Base-by-base conservation (phyloP, 2,329 filamentous ascomycete genomes). In the Beauveria sp. region DNA sequence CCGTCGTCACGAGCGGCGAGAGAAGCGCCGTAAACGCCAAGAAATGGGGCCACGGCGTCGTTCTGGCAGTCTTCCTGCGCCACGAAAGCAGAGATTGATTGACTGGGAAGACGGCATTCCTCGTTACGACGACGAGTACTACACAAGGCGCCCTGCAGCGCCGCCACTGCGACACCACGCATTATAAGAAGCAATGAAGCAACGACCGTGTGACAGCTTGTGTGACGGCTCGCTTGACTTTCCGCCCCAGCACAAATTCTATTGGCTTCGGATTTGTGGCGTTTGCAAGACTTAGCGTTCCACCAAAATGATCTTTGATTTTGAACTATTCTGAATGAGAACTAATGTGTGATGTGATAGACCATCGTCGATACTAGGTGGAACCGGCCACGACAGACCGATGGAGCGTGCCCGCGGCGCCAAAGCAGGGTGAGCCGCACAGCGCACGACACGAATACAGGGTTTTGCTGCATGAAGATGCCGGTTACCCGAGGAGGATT, bases 1-100 rank as follows among this genome's bases (percentile, higher is more conserved):
- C 34, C 72, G 72, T 57, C 81, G 83, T 20, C 82, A 83, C 66
- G 72, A 80, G 61, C 79, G 67, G 66, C 77, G 83, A 46, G 73
- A 73, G 51, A 65, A 68, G 60, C 60, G 64, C 38, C 49, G 57
- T 53, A 60, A 60, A n/a, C 63, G 53, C 12, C 65, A 66, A 54
- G 66, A 69, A 45, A 71, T 72, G 72, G 63, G 70, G 72, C 69
- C 65, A 69, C 69, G 70, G 71, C 74, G 73, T 60, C 75, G 79
- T 66, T 72, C 76, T 65, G 76, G 79, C 67, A 78, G 76, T 69
- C 78, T 77, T 76, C 72, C 72, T 62, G 72, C 78, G 59, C 71
- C 76, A 65, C 73, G 74, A 69, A 73, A 77, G 65, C 70, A 73
- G 22, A 40, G n/a, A 46, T 73, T 72, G 64, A 67, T 69, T 64